These are phyloP conservation scores for Hortaea sp. DNA, from an alignment of 2,329 filamentous ascomycete species.

Conservation along the genomic window DNA sequence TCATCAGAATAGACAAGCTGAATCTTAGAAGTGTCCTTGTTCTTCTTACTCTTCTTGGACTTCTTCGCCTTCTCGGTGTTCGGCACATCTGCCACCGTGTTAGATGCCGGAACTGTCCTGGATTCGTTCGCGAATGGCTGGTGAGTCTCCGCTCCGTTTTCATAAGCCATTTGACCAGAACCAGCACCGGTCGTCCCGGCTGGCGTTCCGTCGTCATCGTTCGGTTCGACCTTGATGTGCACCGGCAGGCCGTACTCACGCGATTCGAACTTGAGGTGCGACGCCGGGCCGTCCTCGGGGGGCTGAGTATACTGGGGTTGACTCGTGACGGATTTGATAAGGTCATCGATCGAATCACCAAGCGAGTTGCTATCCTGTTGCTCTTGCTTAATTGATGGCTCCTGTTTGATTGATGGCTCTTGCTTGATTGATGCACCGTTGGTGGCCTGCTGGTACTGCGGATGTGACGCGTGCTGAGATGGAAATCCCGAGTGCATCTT, in stretches of 20 bases:
- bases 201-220: neutral
- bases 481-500: conserved; percentile 42
- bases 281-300: neutral
- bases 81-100: neutral
- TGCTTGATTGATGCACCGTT: conserved; percentile 5
- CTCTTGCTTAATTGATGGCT: neutral
- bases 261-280: neutral
- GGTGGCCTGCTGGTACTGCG: conserved; percentile 16
- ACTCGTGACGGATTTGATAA: conserved; percentile 2
- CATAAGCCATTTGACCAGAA: neutral
- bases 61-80: neutral
- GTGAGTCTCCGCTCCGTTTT: neutral
- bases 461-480: conserved; percentile 35
- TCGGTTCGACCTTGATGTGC: neutral
- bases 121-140: neutral
- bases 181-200: neutral
- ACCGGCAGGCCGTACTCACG: neutral
- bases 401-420: conserved; percentile 5
- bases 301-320: neutral
- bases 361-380: neutral
- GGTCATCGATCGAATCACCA: neutral
- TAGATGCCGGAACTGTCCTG: neutral
- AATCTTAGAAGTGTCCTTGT: neutral
- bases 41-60: neutral
- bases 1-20: conserved; percentile 71